phyloP scores from a whole-genome alignment of 192 early-diverging fungal species.

The Dispira simplex region DNA sequence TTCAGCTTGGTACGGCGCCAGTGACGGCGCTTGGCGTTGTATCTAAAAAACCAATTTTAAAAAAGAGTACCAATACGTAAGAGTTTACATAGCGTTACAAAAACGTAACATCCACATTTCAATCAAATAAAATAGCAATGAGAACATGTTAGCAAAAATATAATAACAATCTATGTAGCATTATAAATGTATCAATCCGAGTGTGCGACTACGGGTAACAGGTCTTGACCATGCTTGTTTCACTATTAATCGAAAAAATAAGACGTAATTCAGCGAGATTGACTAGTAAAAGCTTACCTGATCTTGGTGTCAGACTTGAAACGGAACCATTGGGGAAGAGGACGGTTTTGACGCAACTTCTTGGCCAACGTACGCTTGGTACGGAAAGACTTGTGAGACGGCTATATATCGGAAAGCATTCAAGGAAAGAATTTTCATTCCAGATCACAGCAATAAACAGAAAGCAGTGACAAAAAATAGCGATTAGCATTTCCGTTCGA shows the following conservation, averaged over 20 bases:
- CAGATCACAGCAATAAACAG: too few relatives aligned
- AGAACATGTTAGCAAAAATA: neutral
- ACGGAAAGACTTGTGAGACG: conserved; percentile 95
- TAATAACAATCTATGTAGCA: neutral
- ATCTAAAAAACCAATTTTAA: conserved; percentile 32
- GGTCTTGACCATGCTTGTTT: neutral
- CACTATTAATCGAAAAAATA: too few relatives aligned
- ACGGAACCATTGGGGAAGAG: conserved; percentile 95
- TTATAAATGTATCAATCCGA: conserved; percentile 5
- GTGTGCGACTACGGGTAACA: neutral
- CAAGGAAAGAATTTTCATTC: neutral
- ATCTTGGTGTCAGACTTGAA: conserved; percentile 89
- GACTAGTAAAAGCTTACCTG: conserved; percentile 26
- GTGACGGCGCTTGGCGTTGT: conserved; percentile 98
- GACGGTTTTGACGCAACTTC: conserved; percentile 98
- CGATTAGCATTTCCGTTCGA: too few relatives aligned
- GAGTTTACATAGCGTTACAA: too few relatives aligned
- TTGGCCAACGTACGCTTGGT: conserved; percentile 98
- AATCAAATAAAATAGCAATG: conserved; percentile 1
- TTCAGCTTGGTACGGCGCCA: conserved; percentile 99
- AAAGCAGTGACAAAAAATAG: too few relatives aligned
- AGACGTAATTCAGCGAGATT: too few relatives aligned
- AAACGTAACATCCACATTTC: too few relatives aligned
- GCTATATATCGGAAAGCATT: conserved; percentile 23
- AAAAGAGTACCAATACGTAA: neutral